Evolutionary conservation across 2,329 filamentous ascomycete species (phyloP).

Genomic region (Bertia moriformis): DNA sequence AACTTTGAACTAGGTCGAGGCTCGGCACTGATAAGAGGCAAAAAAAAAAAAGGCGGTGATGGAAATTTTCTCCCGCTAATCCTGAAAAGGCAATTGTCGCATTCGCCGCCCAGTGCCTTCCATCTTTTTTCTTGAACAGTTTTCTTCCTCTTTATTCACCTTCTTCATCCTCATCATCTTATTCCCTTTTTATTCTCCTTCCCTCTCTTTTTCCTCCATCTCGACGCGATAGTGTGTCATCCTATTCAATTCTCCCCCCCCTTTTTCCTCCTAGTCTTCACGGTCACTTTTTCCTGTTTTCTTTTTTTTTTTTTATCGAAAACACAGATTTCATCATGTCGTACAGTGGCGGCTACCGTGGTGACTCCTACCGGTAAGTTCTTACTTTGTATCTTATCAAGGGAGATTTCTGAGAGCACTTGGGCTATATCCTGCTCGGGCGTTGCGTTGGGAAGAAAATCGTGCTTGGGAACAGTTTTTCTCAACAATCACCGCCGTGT

Average conservation of each 20-base stretch:
- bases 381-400: too few species aligned
- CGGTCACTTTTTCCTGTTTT: not conserved
- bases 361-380: conserved; percentile 9
- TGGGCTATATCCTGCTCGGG: too few species aligned
- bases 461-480: too few species aligned
- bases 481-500: too few species aligned
- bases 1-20: too few species aligned
- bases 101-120: conserved; percentile 6
- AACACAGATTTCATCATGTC: conserved; percentile 39
- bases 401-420: too few species aligned
- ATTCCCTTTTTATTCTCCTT: conserved; percentile 7
- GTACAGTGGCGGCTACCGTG: conserved; percentile 31
- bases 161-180: conserved; percentile 6
- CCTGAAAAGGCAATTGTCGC: not conserved
- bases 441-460: too few species aligned
- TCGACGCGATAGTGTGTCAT: too few species aligned
- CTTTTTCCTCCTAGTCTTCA: not conserved
- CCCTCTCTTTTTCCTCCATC: not conserved
- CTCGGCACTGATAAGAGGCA: too few species aligned
- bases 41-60: not conserved
- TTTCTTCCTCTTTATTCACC: conserved; percentile 5
- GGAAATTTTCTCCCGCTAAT: not conserved
- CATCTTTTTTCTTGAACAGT: conserved; percentile 8
- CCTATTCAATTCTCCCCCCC: too few species aligned
- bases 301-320: conserved; percentile 2